Conservation (phyloP, 805 yeast genomes). For the Maudiozyma saulgeensis region DNA sequence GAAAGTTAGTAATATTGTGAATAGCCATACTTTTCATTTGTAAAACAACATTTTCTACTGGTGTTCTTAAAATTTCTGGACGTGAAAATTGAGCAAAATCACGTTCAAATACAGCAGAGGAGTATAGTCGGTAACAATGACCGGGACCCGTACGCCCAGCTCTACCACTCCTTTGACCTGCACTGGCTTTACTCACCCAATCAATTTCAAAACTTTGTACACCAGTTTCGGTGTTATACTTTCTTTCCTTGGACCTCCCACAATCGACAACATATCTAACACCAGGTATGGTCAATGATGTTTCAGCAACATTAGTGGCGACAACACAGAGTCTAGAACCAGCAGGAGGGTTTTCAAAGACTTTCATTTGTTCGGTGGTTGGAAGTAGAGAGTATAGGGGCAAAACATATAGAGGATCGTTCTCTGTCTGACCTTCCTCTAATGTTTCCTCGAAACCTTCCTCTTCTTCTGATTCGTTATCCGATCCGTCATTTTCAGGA, state of each 20-base stretch:
- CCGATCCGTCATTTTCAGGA: slow-evolving; percentile 28
- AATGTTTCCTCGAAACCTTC: slow-evolving; percentile 60
- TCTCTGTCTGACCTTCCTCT: slow-evolving; percentile 59
- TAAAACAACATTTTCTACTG: slow-evolving; percentile 90
- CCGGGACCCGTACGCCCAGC: slow-evolving; percentile 99
- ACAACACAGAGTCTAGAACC: slow-evolving; percentile 85
- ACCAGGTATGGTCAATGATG: slow-evolving; percentile 93
- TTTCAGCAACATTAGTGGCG: slow-evolving; percentile 97
- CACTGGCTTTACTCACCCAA: slow-evolving; percentile 93
- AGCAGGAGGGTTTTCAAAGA: slow-evolving; percentile 74
- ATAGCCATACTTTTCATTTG: slow-evolving; percentile 97
- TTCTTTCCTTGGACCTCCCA: slow-evolving; percentile 87
- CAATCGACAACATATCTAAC: slow-evolving; percentile 90
- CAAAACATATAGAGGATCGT: slow-evolving; percentile 77
- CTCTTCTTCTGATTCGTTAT: slow-evolving; percentile 40
- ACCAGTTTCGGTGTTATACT: slow-evolving; percentile 70
- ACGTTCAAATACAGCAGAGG: slow-evolving; percentile 87
- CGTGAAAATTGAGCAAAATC: slow-evolving; percentile 73
- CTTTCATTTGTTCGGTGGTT: slow-evolving; percentile 90
- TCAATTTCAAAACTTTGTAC: slow-evolving; percentile 86
- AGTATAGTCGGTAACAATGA: slow-evolving; percentile 83
- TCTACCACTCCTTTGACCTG: slow-evolving; percentile 91
- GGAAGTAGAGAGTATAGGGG: slow-evolving; percentile 91
- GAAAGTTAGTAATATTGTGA: slow-evolving; percentile 80
- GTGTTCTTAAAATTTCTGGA: slow-evolving; percentile 92